A percentile compares a stretch with the other conserved stretches of the same genome.
Conservation (phyloP, 805 yeast genomes). For the Zygoascus flipseniorum region DNA sequence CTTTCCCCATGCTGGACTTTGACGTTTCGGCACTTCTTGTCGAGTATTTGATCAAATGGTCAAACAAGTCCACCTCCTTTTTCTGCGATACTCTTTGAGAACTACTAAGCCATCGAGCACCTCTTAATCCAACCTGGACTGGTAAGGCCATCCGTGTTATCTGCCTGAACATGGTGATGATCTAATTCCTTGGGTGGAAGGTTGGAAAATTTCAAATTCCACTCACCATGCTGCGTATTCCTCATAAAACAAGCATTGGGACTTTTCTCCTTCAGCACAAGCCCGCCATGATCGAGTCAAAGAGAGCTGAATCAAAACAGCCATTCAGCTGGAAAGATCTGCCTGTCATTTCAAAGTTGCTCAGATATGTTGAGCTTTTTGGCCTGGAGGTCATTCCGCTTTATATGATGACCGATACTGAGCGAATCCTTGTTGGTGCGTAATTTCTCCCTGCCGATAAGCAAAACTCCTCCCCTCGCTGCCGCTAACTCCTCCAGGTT, state of each 20-base stretch:
- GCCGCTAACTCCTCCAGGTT: conserved; percentile 3
- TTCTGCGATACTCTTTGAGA: neutral
- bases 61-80: neutral
- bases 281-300: too few species aligned
- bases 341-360: neutral
- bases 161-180: too few species aligned
- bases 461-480: neutral
- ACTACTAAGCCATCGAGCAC: too few species aligned
- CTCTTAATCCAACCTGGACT: too few species aligned
- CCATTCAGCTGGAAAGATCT: neutral
- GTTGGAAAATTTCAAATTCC: too few species aligned
- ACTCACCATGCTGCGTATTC: too few species aligned
- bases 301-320: too few species aligned
- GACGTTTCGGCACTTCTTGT: neutral
- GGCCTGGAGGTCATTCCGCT: conserved; percentile 10
- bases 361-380: neutral
- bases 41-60: neutral
- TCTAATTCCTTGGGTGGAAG: too few species aligned
- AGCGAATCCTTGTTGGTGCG: conserved; percentile 10
- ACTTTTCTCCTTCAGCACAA: too few species aligned
- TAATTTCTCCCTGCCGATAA: neutral
- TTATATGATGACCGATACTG: conserved; percentile 13
- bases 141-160: too few species aligned
- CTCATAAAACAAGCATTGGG: too few species aligned
- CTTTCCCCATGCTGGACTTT: neutral